Percentiles rank a stretch among this genome's conserved stretches.
Conservation (phyloP, 2,329 filamentous ascomycete species). For the Pseudopyrenochaeta lycopersici region DNA sequence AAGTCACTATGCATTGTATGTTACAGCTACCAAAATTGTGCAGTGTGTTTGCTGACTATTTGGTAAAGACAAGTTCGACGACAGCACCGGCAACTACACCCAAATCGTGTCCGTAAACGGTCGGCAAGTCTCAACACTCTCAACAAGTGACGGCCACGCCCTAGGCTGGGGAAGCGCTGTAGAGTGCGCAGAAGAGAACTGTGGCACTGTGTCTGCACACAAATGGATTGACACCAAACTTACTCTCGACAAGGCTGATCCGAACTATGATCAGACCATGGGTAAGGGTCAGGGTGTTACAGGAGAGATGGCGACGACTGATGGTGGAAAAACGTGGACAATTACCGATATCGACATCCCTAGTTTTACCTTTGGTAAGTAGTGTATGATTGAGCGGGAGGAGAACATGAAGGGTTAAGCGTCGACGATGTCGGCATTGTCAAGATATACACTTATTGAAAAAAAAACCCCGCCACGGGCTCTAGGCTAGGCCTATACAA, state of each 20-base stretch:
- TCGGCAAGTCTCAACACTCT: constrained; percentile 53
- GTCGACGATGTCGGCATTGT: too few relatives aligned
- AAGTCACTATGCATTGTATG: constrained; percentile 54
- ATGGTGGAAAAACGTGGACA: constrained; percentile 57
- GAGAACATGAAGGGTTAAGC: too few relatives aligned
- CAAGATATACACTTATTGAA: too few relatives aligned
- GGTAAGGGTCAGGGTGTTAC: constrained; percentile 51
- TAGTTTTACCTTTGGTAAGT: constrained; percentile 25
- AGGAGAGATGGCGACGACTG: constrained; percentile 51
- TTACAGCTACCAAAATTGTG: neutral
- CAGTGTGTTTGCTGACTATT: neutral
- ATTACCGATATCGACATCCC: constrained; percentile 49
- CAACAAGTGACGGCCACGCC: constrained; percentile 55
- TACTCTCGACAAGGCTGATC: constrained; percentile 45
- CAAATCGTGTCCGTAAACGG: constrained; percentile 52
- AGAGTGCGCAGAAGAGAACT: constrained; percentile 52
- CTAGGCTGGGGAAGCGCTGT: constrained; percentile 57
- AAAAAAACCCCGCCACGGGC: too few relatives aligned
- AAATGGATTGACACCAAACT: constrained; percentile 54
- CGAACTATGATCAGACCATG: constrained; percentile 52
- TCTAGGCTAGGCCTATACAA: too few relatives aligned
- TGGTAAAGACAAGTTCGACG: constrained; percentile 50
- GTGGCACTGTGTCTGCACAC: constrained; percentile 54
- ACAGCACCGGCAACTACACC: constrained; percentile 52
- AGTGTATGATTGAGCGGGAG: neutral